These are phyloP conservation scores for Dioscorea alata DNA, from an alignment of 106 monocot species.

Conservation along the genomic window DNA sequence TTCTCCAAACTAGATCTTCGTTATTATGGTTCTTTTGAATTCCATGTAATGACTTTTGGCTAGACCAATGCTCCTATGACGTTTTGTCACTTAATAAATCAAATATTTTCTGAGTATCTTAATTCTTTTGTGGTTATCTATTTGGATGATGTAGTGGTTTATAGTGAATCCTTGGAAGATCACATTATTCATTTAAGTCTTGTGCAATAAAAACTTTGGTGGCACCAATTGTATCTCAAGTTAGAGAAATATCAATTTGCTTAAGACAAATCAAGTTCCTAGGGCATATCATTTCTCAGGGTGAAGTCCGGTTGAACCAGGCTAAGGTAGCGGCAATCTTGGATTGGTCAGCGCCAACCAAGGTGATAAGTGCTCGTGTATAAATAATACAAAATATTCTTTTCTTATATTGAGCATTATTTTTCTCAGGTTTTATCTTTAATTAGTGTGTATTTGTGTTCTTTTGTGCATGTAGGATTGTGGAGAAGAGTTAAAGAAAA, in stretches of 20 bases:
- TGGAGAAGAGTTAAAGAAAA: too few relatives aligned
- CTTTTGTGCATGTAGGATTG: too few relatives aligned
- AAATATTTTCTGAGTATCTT: background rate
- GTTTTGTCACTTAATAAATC: too few relatives aligned
- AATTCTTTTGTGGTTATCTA: background rate
- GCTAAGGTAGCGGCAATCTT: background rate
- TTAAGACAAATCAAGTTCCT: background rate
- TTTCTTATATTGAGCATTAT: too few relatives aligned
- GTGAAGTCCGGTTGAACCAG: background rate
- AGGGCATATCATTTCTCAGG: background rate
- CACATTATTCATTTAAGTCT: background rate
- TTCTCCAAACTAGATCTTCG: too few relatives aligned
- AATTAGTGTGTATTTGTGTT: too few relatives aligned
- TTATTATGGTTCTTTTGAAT: too few relatives aligned
- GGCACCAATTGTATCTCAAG: background rate
- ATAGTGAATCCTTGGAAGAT: background rate
- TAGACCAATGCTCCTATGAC: too few relatives aligned
- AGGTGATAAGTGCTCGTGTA: too few relatives aligned
- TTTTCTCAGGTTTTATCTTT: too few relatives aligned
- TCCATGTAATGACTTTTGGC: too few relatives aligned
- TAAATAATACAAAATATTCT: too few relatives aligned
- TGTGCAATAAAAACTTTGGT: background rate
- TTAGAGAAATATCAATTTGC: background rate
- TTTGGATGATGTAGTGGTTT: constrained; percentile 1
- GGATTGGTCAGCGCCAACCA: background rate